phyloP scores from a whole-genome alignment of 805 yeast genomes.

The Kregervanrija pseudodelftensis region DNA sequence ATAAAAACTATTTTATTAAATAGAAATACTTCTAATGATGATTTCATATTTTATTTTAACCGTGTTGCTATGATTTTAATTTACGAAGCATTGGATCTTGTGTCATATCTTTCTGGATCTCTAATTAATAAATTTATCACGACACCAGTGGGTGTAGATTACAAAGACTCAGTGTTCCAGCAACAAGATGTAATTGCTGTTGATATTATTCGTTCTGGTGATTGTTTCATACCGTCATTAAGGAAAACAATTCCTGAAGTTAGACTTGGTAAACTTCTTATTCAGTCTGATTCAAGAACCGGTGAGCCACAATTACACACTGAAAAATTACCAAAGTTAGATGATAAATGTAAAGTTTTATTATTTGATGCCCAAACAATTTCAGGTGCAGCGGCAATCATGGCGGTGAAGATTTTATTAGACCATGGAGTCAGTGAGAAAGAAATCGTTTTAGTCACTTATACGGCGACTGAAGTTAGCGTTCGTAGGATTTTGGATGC shows the following conservation, averaged over 20 bases:
- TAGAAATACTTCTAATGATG: conserved; percentile 51
- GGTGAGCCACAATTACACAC: conserved; percentile 93
- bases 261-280: conserved; percentile 72
- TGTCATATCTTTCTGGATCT: conserved; percentile 30
- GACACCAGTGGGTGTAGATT: conserved; percentile 34
- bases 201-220: conserved; percentile 84
- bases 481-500: conserved; percentile 66
- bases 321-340: conserved; percentile 55
- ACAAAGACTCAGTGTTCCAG: conserved; percentile 24
- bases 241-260: conserved; percentile 73
- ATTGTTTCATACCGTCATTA: conserved; percentile 77
- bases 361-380: conserved; percentile 83
- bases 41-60: conserved; percentile 81
- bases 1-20: conserved; percentile 65
- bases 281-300: conserved; percentile 80
- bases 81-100: conserved; percentile 57
- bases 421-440: conserved; percentile 67
- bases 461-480: conserved; percentile 75
- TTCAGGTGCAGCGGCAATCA: conserved; percentile 89
- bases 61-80: conserved; percentile 69
- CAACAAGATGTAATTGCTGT: conserved; percentile 58
- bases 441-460: conserved; percentile 62
- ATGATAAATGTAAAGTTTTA: conserved; percentile 39
- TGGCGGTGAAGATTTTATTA: conserved; percentile 83
- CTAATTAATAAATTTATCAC: conserved; percentile 14